phyloP scores from a whole-genome alignment of 225 moss, liverwort and hornwort species.

The Anthoceros angustus region DNA sequence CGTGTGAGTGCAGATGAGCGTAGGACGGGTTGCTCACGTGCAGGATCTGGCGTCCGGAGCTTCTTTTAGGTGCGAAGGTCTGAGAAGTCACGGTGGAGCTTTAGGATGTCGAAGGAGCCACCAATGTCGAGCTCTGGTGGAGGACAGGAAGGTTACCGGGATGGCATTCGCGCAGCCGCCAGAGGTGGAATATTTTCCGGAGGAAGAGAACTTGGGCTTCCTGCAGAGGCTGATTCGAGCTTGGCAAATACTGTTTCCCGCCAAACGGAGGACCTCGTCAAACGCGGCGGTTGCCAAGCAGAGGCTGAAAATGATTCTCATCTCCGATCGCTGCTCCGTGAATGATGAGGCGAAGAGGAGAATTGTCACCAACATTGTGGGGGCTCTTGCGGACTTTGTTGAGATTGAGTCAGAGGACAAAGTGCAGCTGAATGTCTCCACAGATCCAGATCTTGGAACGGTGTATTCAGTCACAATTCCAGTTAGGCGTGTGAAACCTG shows the following conservation, averaged over 20 bases:
- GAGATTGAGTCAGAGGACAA: slow-evolving; percentile 96
- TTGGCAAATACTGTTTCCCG: slow-evolving; percentile 75
- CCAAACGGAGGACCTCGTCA: slow-evolving; percentile 29
- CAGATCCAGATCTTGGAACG: slow-evolving; percentile 74
- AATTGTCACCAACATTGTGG: slow-evolving; percentile 84
- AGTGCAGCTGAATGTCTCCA: slow-evolving; percentile 76
- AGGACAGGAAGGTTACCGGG: background rate
- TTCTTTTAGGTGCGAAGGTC: background rate
- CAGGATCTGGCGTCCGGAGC: background rate
- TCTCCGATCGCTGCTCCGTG: slow-evolving; percentile 92
- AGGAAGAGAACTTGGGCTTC: slow-evolving; percentile 42
- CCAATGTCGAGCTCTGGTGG: slow-evolving; percentile 2
- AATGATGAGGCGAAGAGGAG: slow-evolving; percentile 91
- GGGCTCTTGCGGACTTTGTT: slow-evolving; percentile 85
- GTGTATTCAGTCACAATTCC: slow-evolving; percentile 90
- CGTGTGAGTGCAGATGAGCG: background rate
- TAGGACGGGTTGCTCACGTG: background rate
- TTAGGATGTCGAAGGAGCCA: background rate
- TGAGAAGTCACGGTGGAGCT: background rate
- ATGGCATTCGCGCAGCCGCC: slow-evolving; percentile 12
- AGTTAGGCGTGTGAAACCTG: slow-evolving; percentile 70
- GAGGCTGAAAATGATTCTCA: slow-evolving; percentile 85
- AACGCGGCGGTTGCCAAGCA: slow-evolving; percentile 84
- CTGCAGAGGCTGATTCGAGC: slow-evolving; percentile 58
- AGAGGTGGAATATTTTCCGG: slow-evolving; percentile 14